Percentiles rank a stretch among this genome's conserved stretches.
phyloP scores from a whole-genome alignment of 176 grass and related monocot genomes.

The Melocanna baccifera region DNA sequence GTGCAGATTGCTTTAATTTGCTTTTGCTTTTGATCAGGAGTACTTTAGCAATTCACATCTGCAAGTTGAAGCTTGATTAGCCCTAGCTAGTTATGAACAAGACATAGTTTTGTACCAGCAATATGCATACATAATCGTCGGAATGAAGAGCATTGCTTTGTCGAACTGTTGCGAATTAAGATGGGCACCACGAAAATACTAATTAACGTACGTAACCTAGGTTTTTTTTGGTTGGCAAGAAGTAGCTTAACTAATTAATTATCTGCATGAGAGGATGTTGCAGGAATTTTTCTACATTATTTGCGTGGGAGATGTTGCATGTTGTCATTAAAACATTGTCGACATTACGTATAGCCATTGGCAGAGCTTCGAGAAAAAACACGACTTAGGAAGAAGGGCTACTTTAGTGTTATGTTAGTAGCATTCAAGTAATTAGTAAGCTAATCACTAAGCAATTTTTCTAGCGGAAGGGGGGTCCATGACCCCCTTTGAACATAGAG shows the following conservation, averaged over 20 bases:
- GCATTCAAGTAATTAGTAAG: no score
- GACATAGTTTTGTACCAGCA: background rate
- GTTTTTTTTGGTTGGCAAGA: background rate
- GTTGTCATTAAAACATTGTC: background rate
- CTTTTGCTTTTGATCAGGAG: background rate
- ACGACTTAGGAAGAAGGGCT: no score
- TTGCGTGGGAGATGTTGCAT: background rate
- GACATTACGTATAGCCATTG: no score
- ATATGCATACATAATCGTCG: background rate
- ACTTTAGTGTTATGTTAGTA: no score
- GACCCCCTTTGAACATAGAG: no score
- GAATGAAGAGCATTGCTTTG: background rate
- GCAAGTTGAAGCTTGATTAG: background rate
- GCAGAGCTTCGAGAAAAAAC: no score
- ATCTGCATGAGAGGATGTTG: background rate
- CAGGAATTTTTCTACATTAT: background rate
- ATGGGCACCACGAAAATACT: background rate
- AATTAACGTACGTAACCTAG: background rate
- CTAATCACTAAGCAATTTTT: no score
- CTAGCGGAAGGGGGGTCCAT: no score
- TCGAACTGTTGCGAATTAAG: background rate
- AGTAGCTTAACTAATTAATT: background rate
- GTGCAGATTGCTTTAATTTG: background rate
- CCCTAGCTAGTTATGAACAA: background rate
- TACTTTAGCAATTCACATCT: background rate